Evolutionary conservation across 2,329 filamentous ascomycete species (phyloP).

Genomic region (Clarireedia monteithiana): DNA sequence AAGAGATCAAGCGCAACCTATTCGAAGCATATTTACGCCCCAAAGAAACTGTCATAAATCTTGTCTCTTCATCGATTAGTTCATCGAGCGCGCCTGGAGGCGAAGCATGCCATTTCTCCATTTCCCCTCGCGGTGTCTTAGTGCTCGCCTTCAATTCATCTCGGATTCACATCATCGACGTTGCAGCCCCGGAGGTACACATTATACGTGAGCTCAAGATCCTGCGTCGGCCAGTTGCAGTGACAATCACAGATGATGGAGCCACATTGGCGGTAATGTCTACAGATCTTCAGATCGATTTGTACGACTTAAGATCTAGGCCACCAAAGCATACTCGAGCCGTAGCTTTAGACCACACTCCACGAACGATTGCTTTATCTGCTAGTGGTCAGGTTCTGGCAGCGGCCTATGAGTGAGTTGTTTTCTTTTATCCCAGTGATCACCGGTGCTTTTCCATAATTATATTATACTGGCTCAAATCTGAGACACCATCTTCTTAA

Average conservation of each 20-base stretch:
- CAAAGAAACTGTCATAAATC: constrained; percentile 61
- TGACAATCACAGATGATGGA: constrained; percentile 73
- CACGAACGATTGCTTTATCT: constrained; percentile 71
- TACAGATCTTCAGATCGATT: constrained; percentile 73
- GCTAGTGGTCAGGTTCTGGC: constrained; percentile 76
- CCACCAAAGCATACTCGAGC: constrained; percentile 66
- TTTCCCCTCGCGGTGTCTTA: constrained; percentile 67
- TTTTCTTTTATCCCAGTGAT: background rate
- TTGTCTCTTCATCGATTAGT: constrained; percentile 77
- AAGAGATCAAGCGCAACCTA: constrained; percentile 66
- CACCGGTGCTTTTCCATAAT: background rate
- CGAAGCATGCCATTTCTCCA: constrained; percentile 77
- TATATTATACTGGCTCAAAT: background rate
- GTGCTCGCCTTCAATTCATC: constrained; percentile 80
- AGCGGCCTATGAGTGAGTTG: constrained; percentile 62
- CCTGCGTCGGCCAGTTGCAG: constrained; percentile 63
- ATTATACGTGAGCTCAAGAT: constrained; percentile 77
- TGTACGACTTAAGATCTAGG: constrained; percentile 63
- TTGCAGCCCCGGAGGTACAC: constrained; percentile 48
- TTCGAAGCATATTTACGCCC: constrained; percentile 71
- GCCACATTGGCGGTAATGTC: constrained; percentile 71
- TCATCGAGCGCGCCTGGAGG: constrained; percentile 74
- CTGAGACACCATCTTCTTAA: background rate
- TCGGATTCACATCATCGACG: constrained; percentile 70
- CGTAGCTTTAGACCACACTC: constrained; percentile 69